These are phyloP conservation scores for Cutaneotrichosporon curvatum DNA, from an alignment of 1,284 basidiomycete genomes.

Conservation along the genomic window DNA sequence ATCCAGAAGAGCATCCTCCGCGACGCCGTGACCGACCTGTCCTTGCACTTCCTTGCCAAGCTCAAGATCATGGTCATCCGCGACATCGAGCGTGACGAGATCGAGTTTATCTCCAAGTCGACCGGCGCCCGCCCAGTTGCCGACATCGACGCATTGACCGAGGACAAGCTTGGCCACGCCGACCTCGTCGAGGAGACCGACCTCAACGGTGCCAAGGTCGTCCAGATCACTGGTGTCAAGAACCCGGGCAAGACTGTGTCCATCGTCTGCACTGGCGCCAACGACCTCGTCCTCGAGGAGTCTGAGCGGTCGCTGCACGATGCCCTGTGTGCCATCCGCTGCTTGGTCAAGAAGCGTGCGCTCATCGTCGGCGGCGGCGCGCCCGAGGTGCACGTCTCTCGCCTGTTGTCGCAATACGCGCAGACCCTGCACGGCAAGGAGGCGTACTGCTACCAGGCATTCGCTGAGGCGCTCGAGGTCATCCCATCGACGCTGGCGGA, in stretches of 20 bases:
- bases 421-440: conserved; percentile 97
- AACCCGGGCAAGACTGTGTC: conserved; percentile 92
- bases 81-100: conserved; percentile 98
- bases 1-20: conserved; percentile 99
- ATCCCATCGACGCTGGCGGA: conserved; percentile 97
- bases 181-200: conserved; percentile 90
- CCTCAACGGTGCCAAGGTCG: conserved; percentile 80
- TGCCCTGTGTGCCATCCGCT: conserved; percentile 94
- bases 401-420: conserved; percentile 81
- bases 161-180: conserved; percentile 95
- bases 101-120: conserved; percentile 93
- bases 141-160: conserved; percentile 97
- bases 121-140: conserved; percentile 93
- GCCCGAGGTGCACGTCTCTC: conserved; percentile 97
- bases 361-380: conserved; percentile 96
- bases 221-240: conserved; percentile 90
- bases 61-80: conserved; percentile 96
- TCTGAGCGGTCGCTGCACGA: conserved; percentile 96
- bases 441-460: conserved; percentile 98
- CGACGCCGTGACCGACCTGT: conserved; percentile 96
- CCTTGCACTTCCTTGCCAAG: conserved; percentile 96
- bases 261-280: conserved; percentile 91
- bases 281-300: conserved; percentile 91
- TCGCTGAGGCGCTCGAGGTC: conserved; percentile 94
- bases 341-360: conserved; percentile 95